Percentiles rank a stretch among this genome's conserved stretches.
Evolutionary conservation across 2,329 filamentous ascomycete species (phyloP).

Genomic region (Aspergillus felis): DNA sequence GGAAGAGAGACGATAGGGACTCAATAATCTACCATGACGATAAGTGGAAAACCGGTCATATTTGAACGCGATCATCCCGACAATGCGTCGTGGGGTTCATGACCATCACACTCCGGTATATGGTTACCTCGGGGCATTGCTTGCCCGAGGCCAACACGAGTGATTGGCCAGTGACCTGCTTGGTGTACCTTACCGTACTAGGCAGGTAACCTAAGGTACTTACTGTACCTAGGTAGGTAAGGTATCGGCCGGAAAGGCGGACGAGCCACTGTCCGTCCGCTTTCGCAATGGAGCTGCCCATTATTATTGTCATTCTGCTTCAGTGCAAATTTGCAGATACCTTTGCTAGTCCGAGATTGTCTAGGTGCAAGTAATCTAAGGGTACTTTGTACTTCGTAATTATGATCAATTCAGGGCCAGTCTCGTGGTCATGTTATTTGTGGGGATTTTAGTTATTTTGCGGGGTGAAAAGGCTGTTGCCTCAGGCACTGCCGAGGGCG

Average conservation of each 20-base stretch:
- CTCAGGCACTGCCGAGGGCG: slow-evolving; percentile 10
- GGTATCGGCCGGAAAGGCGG: background rate
- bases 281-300: too few species aligned
- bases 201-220: too few species aligned
- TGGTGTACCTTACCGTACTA: too few species aligned
- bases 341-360: background rate
- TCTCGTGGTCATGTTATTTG: background rate
- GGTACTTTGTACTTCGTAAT: too few species aligned
- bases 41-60: slow-evolving; percentile 10
- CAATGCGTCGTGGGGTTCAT: slow-evolving; percentile 3
- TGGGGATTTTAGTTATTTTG: slow-evolving; percentile 15
- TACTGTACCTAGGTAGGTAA: too few species aligned
- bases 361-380: background rate
- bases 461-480: slow-evolving; percentile 22
- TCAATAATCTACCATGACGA: slow-evolving; percentile 7
- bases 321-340: too few species aligned
- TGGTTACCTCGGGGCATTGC: slow-evolving; percentile 26
- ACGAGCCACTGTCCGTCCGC: background rate
- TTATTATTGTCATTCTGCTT: too few species aligned
- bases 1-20: slow-evolving; percentile 6
- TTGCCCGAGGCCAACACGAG: slow-evolving; percentile 21
- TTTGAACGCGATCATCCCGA: slow-evolving; percentile 12
- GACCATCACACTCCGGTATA: slow-evolving; percentile 6
- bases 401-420: too few species aligned
- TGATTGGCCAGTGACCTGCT: background rate